Percentiles rank a stretch among this genome's conserved stretches.
phyloP scores from a whole-genome alignment of 306 rosid genomes.

The Castanopsis chinensis region DNA sequence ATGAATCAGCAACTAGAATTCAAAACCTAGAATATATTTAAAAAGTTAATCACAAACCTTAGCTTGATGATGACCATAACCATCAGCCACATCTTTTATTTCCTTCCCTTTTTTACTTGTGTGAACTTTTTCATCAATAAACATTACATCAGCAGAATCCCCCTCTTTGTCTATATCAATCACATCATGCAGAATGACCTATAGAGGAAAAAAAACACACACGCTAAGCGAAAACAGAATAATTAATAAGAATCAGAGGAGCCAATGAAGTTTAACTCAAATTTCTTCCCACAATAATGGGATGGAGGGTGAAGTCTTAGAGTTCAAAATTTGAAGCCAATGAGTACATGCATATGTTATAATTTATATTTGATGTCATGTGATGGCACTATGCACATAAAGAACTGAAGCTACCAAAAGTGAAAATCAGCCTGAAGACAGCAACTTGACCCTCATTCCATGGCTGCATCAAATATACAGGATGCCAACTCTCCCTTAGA shows the following conservation, averaged over 20 bases:
- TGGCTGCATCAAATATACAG: not conserved
- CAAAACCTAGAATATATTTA: conserved; percentile 14
- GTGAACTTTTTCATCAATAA: conserved; percentile 39
- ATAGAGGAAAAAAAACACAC: conserved; percentile 6
- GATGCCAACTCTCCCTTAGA: not conserved
- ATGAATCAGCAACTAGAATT: conserved; percentile 13
- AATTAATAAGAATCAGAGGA: not conserved
- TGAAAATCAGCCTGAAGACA: too few species aligned
- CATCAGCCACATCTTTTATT: conserved; percentile 30
- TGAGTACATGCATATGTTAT: not conserved
- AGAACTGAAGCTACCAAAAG: too few species aligned
- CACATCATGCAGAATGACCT: conserved; percentile 49
- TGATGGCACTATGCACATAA: too few species aligned
- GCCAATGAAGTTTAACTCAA: not conserved
- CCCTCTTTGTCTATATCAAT: conserved; percentile 58
- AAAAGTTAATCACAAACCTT: conserved; percentile 46
- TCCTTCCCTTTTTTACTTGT: conserved; percentile 57
- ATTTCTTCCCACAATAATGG: too few species aligned
- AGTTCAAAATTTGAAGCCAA: too few species aligned
- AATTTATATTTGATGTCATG: not conserved
- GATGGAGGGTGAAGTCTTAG: too few species aligned
- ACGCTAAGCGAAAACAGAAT: not conserved
- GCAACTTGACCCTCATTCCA: too few species aligned
- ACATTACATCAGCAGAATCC: conserved; percentile 37
- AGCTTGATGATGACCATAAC: conserved; percentile 33